Conservation (phyloP, 2,329 filamentous ascomycete species). For the Madurella fahalii region DNA sequence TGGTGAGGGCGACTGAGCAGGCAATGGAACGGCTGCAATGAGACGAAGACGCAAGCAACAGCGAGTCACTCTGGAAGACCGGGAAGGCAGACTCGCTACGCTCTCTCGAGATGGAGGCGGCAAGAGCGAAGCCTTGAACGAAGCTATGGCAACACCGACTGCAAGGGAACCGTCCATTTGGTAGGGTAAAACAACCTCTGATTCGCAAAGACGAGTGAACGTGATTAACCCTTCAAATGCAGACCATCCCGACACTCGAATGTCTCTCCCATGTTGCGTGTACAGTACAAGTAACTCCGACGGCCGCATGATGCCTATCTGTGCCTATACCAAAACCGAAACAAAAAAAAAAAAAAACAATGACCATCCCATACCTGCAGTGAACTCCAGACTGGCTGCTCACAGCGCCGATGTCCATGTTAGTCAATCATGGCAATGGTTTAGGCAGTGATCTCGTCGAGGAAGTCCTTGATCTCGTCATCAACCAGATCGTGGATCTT, state of each 20-base stretch:
- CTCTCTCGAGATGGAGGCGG: no score
- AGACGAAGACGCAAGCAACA: no score
- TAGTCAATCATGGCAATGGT: constrained; percentile 15
- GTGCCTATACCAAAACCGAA: constrained; percentile 21
- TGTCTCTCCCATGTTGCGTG: constrained; percentile 21
- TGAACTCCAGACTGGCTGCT: constrained; percentile 11
- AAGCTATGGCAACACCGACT: no score
- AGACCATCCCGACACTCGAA: constrained; percentile 18
- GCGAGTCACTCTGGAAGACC: no score
- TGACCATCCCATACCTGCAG: constrained; percentile 12
- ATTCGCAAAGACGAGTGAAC: constrained; percentile 7
- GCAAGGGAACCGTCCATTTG: background rate
- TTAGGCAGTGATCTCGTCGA: constrained; percentile 47
- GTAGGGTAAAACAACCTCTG: background rate
- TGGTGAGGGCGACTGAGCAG: background rate
- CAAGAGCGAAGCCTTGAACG: no score
- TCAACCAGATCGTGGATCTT: constrained; percentile 61
- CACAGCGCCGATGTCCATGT: constrained; percentile 16
- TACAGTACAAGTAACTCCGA: constrained; percentile 26
- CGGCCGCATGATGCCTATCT: constrained; percentile 16
- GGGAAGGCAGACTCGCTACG: no score
- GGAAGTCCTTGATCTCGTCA: constrained; percentile 57
- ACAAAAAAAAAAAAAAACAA: constrained; percentile 19
- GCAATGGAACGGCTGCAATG: no score
- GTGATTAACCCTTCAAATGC: constrained; percentile 21